Base-by-base conservation (phyloP, 345 rosid species). In the Geranium rotundifolium region DNA sequence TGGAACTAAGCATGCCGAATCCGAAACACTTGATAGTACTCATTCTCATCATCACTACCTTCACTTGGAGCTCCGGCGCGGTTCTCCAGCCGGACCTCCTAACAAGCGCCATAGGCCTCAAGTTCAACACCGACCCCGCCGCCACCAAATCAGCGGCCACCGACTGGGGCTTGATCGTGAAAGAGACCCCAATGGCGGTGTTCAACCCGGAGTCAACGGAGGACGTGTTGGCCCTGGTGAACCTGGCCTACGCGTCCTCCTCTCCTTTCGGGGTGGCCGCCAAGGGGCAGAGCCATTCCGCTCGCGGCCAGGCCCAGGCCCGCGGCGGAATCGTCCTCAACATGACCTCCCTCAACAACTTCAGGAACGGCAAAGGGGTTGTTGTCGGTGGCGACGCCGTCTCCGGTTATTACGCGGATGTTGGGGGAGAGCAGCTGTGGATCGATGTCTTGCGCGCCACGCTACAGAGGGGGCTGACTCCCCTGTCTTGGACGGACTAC, bases 401-500 rank as follows among this genome's bases (percentile, higher is more conserved):
- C 10, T 17, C 27, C 16, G 23, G 29, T 0, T 57, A 57, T 19
- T 63, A 50, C 39, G 76, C 62, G 0, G 76, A 73, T 29, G 72
- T 68, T 29, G 72, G 72, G 19, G 72, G 67, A 4, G 69, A 69
- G 29, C 59, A 57, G 14, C 34, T 65, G 5, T 73, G 76, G 76
- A 63, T 57, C 39, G 69, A 68, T 19, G 69, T 73, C 56, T 13
- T 73, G 19, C 62, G 69, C 23, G 67, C 59, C 16, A 61, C 69
- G 5, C 7, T 62, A 6, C 46, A 19, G 13, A 4, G 61, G 30
- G 72, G 71, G 0, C 59, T 68, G 27, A 14, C 69, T 17, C 72
- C 76, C 3, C 58, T 68, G 29, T 68, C 76, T 9, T 73, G 72
- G 76, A 73, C 76, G 17, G 76, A 73, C 17, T 65, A 17, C 29